Percentiles rank a stretch among this genome's conserved stretches.
Conservation (phyloP, 108 stramenopile species). For the Thalassiosira profunda region DNA sequence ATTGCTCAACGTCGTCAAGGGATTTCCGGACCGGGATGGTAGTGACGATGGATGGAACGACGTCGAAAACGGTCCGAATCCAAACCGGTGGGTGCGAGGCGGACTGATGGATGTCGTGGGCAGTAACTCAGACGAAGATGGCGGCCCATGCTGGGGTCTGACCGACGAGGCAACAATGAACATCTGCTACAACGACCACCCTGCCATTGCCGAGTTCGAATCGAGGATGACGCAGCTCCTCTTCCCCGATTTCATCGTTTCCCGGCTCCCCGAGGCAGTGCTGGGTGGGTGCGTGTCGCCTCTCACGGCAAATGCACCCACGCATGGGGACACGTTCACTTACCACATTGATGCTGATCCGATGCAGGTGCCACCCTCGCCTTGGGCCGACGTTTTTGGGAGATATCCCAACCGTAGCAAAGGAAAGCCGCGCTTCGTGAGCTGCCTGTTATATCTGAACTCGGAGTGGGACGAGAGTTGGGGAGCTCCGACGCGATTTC, state of each 20-base stretch:
- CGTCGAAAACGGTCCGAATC: slow-evolving; percentile 55
- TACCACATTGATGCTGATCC: slow-evolving; percentile 86
- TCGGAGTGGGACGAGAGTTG: slow-evolving; percentile 67
- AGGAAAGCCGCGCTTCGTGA: slow-evolving; percentile 77
- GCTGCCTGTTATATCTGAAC: slow-evolving; percentile 72
- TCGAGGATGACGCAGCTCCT: slow-evolving; percentile 45
- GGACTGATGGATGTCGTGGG: slow-evolving; percentile 54
- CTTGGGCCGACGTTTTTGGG: slow-evolving; percentile 77
- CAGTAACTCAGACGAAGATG: slow-evolving; percentile 3
- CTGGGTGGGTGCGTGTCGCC: slow-evolving; percentile 65
- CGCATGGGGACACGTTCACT: slow-evolving; percentile 53
- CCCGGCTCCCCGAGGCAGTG: slow-evolving; percentile 66
- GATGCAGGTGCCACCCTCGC: slow-evolving; percentile 57
- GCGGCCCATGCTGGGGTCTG: slow-evolving; percentile 55
- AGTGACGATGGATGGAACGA: slow-evolving; percentile 43
- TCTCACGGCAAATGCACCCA: slow-evolving; percentile 76
- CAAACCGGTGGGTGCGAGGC: slow-evolving; percentile 64
- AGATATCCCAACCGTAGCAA: slow-evolving; percentile 61
- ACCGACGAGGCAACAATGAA: slow-evolving; percentile 61
- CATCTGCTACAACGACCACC: slow-evolving; percentile 60
- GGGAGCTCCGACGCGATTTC: no score
- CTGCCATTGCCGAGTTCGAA: slow-evolving; percentile 66
- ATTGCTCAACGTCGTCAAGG: slow-evolving; percentile 56
- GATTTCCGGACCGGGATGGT: slow-evolving; percentile 20
- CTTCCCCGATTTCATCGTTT: slow-evolving; percentile 59